Evolutionary conservation across 306 rosid species (phyloP).

Genomic region (Nissolia schottii): DNA sequence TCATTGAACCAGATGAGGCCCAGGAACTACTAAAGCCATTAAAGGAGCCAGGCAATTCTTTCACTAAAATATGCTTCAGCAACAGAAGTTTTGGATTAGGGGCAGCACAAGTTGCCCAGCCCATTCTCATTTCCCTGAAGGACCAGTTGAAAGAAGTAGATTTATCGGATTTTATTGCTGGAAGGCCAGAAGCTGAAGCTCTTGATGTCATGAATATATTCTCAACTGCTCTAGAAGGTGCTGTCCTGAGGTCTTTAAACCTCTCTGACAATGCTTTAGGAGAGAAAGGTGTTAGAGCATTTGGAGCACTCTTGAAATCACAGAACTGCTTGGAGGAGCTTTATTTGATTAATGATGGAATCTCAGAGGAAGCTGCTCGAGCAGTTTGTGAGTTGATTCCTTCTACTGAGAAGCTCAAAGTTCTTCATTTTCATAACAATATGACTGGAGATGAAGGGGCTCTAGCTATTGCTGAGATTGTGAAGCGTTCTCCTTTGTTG

Average conservation of each 20-base stretch:
- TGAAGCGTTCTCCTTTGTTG: constrained; percentile 61
- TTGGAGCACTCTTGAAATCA: constrained; percentile 73
- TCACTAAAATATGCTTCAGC: constrained; percentile 91
- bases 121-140: constrained; percentile 63
- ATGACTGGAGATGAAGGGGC: constrained; percentile 92
- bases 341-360: constrained; percentile 81
- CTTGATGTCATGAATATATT: constrained; percentile 72
- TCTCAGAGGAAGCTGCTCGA: constrained; percentile 83
- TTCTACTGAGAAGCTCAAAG: constrained; percentile 68
- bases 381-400: constrained; percentile 78
- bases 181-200: constrained; percentile 82
- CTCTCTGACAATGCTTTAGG: constrained; percentile 89
- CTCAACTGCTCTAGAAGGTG: constrained; percentile 70
- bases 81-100: constrained; percentile 74
- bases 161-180: constrained; percentile 78
- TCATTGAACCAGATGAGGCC: constrained; percentile 83
- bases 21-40: constrained; percentile 64
- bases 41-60: constrained; percentile 61
- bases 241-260: constrained; percentile 60
- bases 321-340: constrained; percentile 73
- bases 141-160: constrained; percentile 79
- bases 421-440: constrained; percentile 79
- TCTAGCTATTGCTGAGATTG: constrained; percentile 61
- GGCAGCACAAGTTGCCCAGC: constrained; percentile 68
- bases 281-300: constrained; percentile 89